phyloP scores from a whole-genome alignment of 768 basidiomycete species.

The Podaxis mareebaensis region DNA sequence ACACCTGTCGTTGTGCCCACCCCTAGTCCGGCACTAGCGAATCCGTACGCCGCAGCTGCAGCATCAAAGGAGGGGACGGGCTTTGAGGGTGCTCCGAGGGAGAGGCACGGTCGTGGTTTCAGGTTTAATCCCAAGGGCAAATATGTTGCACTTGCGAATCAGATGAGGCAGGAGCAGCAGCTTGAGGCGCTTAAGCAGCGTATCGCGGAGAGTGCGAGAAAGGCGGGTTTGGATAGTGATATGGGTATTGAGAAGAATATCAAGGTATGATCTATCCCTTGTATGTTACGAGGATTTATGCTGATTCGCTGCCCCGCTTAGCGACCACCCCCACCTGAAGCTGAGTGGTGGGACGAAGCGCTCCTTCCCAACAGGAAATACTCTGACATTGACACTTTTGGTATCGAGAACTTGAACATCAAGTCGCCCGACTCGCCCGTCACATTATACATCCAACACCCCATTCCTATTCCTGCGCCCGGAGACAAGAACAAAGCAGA shows the following conservation, averaged over 20 bases:
- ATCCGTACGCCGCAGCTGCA: slow-evolving; percentile 72
- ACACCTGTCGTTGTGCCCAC: slow-evolving; percentile 36
- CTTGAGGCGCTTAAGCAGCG: slow-evolving; percentile 90
- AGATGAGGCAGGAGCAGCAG: slow-evolving; percentile 72
- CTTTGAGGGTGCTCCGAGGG: slow-evolving; percentile 74
- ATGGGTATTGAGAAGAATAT: slow-evolving; percentile 90
- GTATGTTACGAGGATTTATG: neutral
- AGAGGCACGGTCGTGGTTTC: slow-evolving; percentile 69
- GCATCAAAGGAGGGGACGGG: slow-evolving; percentile 55
- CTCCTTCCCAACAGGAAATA: slow-evolving; percentile 82
- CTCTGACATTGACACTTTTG: slow-evolving; percentile 60
- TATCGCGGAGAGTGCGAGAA: slow-evolving; percentile 90
- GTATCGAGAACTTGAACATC: slow-evolving; percentile 61
- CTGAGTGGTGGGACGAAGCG: slow-evolving; percentile 97
- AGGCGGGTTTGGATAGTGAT: slow-evolving; percentile 93
- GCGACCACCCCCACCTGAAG: slow-evolving; percentile 83
- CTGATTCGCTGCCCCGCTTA: slow-evolving; percentile 28
- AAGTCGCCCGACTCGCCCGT: slow-evolving; percentile 72
- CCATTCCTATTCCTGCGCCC: slow-evolving; percentile 92
- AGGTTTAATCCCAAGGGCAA: slow-evolving; percentile 93
- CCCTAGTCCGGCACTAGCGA: slow-evolving; percentile 40
- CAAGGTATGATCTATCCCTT: slow-evolving; percentile 52
- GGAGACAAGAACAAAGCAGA: slow-evolving; percentile 78
- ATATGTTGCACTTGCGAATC: slow-evolving; percentile 74
- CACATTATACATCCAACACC: slow-evolving; percentile 92